Evolutionary conservation across 2,329 filamentous ascomycete genomes (phyloP), one percentile per base, ranked within the genome.

Genomic region (Gremmenia infestans): DNA sequence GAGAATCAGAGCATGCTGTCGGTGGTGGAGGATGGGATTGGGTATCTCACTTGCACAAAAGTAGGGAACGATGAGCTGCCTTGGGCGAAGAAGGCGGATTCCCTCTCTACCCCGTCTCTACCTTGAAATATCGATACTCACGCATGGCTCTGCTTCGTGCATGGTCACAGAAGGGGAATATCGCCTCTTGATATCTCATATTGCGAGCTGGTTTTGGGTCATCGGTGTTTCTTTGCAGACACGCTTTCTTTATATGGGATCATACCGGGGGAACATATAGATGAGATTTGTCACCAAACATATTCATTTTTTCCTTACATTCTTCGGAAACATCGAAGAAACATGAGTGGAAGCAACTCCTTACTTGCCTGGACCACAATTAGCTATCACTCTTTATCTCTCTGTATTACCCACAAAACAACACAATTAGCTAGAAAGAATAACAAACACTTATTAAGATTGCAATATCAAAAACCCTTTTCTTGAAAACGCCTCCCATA

Each of bases 1-100:
- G 50, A 22, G 11, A 67, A 67, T 28, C 50, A 62, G 14, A 62
- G 57, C n/a, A 60, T 64, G 62, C 50, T 65, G 12, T 28, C 58
- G n/a, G 39, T 57, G 12, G 54, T 61, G 35, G 54, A 60, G 7
- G 50, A n/a, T 1, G 58, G 48, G 2, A 60, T 68, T 39, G 25
- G 14, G 14, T 59, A 68, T 46, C 54, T 68, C 6, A 67, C 64
- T 28, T 68, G 66, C 55, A 59, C 51, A 6, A 54, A 58, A 4
- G 46, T 68, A 9, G 54, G 47, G 19, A 35, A 61, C 3, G 5
- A 56, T 25, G 65, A 68, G 32, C 40, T 65, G 28, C 65, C 66
- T 2, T 67, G 63, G 28, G 48, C 45, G n/a, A 17, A n/a, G 37
- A 15, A 40, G 37, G 37, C 37, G 37, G 8, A n/a, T 14, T 39